These are phyloP conservation scores for Pterula multifida DNA, from an alignment of 1,284 basidiomycete genomes.

Conservation along the genomic window DNA sequence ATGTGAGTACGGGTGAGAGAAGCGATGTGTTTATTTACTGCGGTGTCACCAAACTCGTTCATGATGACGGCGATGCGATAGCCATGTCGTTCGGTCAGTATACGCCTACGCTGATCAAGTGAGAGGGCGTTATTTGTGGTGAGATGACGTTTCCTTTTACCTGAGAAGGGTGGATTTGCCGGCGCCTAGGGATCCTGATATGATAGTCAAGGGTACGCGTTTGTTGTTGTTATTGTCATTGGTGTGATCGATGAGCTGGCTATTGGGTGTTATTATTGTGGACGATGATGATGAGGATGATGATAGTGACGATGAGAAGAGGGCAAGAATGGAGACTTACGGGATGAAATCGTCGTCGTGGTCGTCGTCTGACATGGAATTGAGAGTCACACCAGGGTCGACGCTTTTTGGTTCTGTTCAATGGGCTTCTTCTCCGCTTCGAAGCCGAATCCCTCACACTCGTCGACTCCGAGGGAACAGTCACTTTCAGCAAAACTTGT, in stretches of 20 bases:
- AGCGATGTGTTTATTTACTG: slow-evolving; percentile 33
- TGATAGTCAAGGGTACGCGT: slow-evolving; percentile 79
- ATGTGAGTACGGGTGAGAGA: slow-evolving; percentile 10
- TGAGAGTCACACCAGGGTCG: too few relatives aligned
- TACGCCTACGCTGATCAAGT: slow-evolving; percentile 40
- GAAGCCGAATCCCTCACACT: too few relatives aligned
- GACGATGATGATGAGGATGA: too few relatives aligned
- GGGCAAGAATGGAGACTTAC: too few relatives aligned
- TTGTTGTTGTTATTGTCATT: slow-evolving; percentile 3
- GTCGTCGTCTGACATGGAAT: too few relatives aligned
- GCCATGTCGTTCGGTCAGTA: slow-evolving; percentile 84
- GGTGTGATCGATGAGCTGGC: slow-evolving; percentile 1
- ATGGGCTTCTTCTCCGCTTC: too few relatives aligned
- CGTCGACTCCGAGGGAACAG: too few relatives aligned
- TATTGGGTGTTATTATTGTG: background rate
- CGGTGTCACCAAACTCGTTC: slow-evolving; percentile 87
- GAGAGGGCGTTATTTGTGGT: background rate
- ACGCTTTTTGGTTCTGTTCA: too few relatives aligned
- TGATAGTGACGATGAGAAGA: too few relatives aligned
- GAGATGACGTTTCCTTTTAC: slow-evolving; percentile 22
- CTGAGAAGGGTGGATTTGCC: slow-evolving; percentile 85
- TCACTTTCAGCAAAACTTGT: too few relatives aligned
- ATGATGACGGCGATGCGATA: slow-evolving; percentile 94
- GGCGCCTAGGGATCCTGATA: slow-evolving; percentile 85
- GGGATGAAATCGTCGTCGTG: too few relatives aligned